These are phyloP conservation scores for Asterella californica DNA, from an alignment of 225 moss, liverwort and hornwort species.

Conservation along the genomic window DNA sequence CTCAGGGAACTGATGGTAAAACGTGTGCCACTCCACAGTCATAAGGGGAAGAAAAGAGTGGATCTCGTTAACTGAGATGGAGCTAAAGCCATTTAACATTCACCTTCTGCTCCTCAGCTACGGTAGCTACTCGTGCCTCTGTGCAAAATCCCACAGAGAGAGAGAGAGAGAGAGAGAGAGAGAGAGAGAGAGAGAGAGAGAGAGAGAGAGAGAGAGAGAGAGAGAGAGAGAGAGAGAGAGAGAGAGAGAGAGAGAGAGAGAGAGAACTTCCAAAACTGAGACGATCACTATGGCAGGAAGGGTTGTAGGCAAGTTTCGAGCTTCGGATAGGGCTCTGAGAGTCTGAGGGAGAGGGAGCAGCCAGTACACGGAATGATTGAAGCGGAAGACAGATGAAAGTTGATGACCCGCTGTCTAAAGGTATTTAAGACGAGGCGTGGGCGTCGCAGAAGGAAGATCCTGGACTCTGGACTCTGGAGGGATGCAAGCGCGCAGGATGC, in stretches of 20 bases:
- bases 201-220: no score
- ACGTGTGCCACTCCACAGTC: neutral
- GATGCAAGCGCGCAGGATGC: constrained; percentile 6
- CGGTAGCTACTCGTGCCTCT: neutral
- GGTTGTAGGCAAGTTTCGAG: neutral
- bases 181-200: neutral
- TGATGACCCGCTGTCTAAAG: constrained; percentile 12
- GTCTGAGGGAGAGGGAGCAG: neutral
- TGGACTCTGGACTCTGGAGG: no score
- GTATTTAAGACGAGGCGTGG: constrained; percentile 9
- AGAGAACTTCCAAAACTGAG: no score
- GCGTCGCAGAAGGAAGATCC: constrained; percentile 6
- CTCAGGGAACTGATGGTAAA: neutral
- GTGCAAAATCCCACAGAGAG: neutral
- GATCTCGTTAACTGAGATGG: neutral
- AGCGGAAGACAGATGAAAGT: neutral
- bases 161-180: no score
- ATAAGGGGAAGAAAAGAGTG: constrained; percentile 1
- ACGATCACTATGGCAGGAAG: no score
- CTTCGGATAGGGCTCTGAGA: neutral
- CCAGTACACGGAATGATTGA: constrained; percentile 9
- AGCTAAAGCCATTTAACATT: neutral
- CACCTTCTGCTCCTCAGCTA: neutral
- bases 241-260: neutral
- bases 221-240: no score